phyloP scores from a whole-genome alignment of 1,284 basidiomycete genomes.

The Rhodotorula sp. region DNA sequence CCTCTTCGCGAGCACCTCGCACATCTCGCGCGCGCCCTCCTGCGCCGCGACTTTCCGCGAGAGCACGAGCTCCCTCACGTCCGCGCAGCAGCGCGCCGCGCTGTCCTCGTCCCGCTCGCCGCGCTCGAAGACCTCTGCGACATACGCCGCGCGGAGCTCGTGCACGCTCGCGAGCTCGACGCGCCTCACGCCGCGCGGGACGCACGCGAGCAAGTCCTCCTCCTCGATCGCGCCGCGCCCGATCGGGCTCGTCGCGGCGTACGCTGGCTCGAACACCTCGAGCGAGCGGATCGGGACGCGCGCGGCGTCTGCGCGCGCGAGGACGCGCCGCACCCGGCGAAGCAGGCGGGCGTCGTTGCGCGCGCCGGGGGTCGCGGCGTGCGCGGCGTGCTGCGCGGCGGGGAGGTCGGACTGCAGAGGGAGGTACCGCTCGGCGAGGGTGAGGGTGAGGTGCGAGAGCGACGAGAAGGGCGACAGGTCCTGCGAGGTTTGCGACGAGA shows the following conservation, averaged over 20 bases:
- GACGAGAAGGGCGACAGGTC: conserved; percentile 12
- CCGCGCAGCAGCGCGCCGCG: not conserved
- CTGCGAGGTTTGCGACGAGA: conserved; percentile 12
- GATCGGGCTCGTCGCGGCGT: conserved; percentile 7
- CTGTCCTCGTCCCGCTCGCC: not conserved
- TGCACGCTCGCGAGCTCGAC: conserved; percentile 16
- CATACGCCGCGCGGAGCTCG: not conserved
- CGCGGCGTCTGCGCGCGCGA: not conserved
- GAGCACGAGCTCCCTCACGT: not conserved
- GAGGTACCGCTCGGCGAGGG: conserved; percentile 31
- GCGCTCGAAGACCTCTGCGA: conserved; percentile 3
- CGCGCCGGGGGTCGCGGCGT: not conserved
- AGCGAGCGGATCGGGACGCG: not conserved
- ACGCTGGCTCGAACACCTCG: conserved; percentile 23
- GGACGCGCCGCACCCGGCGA: not conserved
- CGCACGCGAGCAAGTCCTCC: conserved; percentile 1
- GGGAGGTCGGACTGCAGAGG: conserved; percentile 1
- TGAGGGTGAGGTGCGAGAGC: conserved; percentile 14
- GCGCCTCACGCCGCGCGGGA: not conserved
- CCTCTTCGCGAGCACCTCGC: not conserved
- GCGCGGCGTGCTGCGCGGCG: not conserved
- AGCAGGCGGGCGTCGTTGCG: conserved; percentile 7
- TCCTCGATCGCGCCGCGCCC: not conserved
- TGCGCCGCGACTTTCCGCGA: not conserved
- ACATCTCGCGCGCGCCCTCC: not conserved